Evolutionary conservation across 2,329 filamentous ascomycete genomes (phyloP).

Genomic region (Dactylellina drechsleri): DNA sequence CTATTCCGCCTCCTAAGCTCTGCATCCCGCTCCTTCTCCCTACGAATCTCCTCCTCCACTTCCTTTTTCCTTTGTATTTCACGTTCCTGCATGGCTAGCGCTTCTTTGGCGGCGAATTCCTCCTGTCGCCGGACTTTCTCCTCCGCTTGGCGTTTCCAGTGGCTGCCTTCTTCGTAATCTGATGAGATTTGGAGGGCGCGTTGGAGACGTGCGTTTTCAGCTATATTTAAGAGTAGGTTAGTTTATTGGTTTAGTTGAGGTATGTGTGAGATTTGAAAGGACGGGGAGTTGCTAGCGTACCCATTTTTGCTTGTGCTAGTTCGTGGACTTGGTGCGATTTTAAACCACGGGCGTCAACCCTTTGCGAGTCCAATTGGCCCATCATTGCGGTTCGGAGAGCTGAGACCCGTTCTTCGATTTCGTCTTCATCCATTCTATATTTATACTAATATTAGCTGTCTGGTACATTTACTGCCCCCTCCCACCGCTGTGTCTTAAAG

Average conservation of each 20-base stretch:
- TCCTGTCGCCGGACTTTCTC: conserved; percentile 64
- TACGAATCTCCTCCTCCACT: conserved; percentile 51
- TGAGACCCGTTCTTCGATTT: conserved; percentile 82
- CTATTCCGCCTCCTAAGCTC: conserved; percentile 35
- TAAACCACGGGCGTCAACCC: conserved; percentile 67
- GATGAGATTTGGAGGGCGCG: conserved; percentile 86
- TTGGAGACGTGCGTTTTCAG: conserved; percentile 85
- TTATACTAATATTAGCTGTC: conserved; percentile 28
- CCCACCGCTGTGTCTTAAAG: not conserved
- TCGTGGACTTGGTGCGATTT: conserved; percentile 97
- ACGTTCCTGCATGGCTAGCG: conserved; percentile 59
- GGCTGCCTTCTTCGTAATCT: conserved; percentile 84
- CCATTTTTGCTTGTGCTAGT: conserved; percentile 92
- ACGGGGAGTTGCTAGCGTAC: conserved; percentile 60
- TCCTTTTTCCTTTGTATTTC: conserved; percentile 60
- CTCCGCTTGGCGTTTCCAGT: conserved; percentile 87
- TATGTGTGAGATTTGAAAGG: not conserved
- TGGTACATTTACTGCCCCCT: not conserved
- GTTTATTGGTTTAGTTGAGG: not conserved
- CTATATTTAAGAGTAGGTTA: conserved; percentile 30
- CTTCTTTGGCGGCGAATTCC: conserved; percentile 57
- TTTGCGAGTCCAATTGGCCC: conserved; percentile 67
- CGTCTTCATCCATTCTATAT: conserved; percentile 80
- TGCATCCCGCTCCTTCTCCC: conserved; percentile 56
- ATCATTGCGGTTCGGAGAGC: conserved; percentile 73